Evolutionary conservation across 2,329 filamentous ascomycete species (phyloP).

Genomic region (Monilinia fructicola): DNA sequence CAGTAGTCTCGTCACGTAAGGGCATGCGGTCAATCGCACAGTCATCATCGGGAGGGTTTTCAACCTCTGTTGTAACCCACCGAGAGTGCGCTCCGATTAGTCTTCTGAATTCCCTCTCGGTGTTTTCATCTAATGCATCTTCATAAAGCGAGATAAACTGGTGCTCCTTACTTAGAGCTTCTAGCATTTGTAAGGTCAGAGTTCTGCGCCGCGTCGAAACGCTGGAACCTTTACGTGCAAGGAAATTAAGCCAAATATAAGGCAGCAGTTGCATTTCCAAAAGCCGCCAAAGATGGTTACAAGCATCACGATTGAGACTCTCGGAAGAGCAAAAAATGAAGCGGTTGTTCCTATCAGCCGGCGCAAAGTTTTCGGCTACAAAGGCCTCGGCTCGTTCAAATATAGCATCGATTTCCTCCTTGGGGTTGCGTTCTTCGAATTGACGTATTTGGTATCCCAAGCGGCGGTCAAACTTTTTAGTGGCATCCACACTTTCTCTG

Average conservation of each 20-base stretch:
- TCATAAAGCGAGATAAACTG: not conserved
- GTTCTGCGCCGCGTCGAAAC: not conserved
- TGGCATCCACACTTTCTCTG: not conserved
- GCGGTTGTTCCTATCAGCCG: not conserved
- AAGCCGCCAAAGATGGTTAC: not conserved
- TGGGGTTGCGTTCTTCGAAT: not conserved
- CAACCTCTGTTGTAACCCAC: not conserved
- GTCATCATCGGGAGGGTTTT: not conserved
- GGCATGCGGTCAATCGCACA: not conserved
- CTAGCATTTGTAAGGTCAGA: not conserved
- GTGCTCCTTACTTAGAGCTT: not conserved
- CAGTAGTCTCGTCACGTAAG: not conserved
- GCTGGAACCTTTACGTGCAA: not conserved
- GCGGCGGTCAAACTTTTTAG: no score
- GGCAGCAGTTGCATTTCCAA: not conserved
- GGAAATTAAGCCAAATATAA: not conserved
- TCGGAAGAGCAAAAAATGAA: not conserved
- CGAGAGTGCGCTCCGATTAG: not conserved
- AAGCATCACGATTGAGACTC: not conserved
- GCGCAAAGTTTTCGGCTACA: not conserved
- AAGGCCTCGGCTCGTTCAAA: not conserved
- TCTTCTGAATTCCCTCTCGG: not conserved
- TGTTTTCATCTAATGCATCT: rapidly evolving
- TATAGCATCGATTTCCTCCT: not conserved
- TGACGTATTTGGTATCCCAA: not conserved